A percentile compares a stretch with the other conserved stretches of the same genome.
These are phyloP conservation scores for Metschnikowia cerradonensis DNA, from an alignment of 805 yeast genomes.

Conservation along the genomic window DNA sequence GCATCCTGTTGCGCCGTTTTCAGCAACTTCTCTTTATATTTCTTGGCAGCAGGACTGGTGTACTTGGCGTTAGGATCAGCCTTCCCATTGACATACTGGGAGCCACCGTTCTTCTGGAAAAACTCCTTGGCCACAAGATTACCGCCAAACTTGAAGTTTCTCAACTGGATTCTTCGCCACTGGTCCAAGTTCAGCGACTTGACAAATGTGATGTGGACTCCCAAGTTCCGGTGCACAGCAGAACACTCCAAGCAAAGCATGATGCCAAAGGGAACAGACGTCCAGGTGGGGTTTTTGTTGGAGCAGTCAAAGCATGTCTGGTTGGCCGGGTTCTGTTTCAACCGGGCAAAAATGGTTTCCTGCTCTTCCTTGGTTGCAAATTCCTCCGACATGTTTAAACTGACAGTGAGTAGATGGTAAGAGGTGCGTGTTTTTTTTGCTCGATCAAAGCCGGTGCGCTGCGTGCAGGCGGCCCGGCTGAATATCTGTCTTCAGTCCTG, in stretches of 20 bases:
- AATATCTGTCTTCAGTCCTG: background rate
- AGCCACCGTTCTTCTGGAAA: constrained; percentile 81
- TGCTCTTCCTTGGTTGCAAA: constrained; percentile 70
- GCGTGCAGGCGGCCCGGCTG: background rate
- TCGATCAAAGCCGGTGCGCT: background rate
- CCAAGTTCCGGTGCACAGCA: constrained; percentile 91
- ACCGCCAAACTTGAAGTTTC: constrained; percentile 93
- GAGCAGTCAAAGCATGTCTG: constrained; percentile 90
- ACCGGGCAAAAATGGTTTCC: constrained; percentile 56
- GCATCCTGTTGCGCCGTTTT: constrained; percentile 65
- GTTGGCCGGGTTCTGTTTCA: constrained; percentile 68
- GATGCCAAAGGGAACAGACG: constrained; percentile 94
- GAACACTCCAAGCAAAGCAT: constrained; percentile 91
- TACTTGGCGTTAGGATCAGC: constrained; percentile 73
- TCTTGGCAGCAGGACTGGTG: constrained; percentile 71
- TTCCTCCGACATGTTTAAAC: constrained; percentile 38
- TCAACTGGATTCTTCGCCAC: constrained; percentile 87
- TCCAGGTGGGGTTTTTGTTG: constrained; percentile 96
- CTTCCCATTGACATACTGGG: constrained; percentile 53
- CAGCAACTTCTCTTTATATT: constrained; percentile 76
- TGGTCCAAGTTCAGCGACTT: constrained; percentile 88
- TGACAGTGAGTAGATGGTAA: background rate
- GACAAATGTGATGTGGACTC: constrained; percentile 94
- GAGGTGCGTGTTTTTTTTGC: constrained; percentile 2
- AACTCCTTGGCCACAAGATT: constrained; percentile 82